Evolutionary conservation across 1,284 basidiomycete species (phyloP).

Genomic region (Cryptococcus depauperatus): DNA sequence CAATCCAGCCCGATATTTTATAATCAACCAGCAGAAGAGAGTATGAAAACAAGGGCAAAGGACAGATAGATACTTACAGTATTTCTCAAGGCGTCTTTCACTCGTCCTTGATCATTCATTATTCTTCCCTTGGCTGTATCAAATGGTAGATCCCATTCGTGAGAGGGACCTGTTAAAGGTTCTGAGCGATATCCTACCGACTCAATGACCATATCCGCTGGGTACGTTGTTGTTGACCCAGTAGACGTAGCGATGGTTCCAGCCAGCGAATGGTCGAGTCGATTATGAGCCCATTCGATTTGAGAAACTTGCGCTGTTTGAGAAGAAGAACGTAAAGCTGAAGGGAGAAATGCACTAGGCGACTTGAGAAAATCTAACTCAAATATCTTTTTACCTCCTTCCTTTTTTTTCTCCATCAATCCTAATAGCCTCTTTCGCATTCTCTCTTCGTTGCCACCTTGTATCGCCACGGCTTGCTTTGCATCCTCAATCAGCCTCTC

Average conservation of each 20-base stretch:
- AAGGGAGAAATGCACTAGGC: conserved; percentile 52
- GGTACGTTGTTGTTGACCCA: conserved; percentile 50
- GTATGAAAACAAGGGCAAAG: not conserved
- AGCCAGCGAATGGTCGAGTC: conserved; percentile 10
- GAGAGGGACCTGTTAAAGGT: conserved; percentile 43
- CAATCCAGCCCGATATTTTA: too few species aligned
- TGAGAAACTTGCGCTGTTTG: conserved; percentile 37
- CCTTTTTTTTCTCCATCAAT: conserved; percentile 41
- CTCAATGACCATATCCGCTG: conserved; percentile 74
- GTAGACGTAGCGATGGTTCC: conserved; percentile 55
- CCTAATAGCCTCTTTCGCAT: conserved; percentile 49
- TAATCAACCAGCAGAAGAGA: not conserved
- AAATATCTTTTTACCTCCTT: conserved; percentile 54
- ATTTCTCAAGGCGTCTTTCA: too few species aligned
- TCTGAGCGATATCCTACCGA: conserved; percentile 81
- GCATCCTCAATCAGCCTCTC: conserved; percentile 37
- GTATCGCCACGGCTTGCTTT: conserved; percentile 33
- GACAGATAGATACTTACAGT: not conserved
- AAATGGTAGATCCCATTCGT: conserved; percentile 41
- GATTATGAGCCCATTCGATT: conserved; percentile 39
- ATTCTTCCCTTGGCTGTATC: conserved; percentile 41
- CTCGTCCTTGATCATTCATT: conserved; percentile 40
- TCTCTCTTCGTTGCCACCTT: conserved; percentile 25
- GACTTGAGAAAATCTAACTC: conserved; percentile 72
- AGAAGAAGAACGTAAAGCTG: conserved; percentile 1